Conservation (phyloP, 352 stramenopile genomes). For the Phytophthora cajani region DNA sequence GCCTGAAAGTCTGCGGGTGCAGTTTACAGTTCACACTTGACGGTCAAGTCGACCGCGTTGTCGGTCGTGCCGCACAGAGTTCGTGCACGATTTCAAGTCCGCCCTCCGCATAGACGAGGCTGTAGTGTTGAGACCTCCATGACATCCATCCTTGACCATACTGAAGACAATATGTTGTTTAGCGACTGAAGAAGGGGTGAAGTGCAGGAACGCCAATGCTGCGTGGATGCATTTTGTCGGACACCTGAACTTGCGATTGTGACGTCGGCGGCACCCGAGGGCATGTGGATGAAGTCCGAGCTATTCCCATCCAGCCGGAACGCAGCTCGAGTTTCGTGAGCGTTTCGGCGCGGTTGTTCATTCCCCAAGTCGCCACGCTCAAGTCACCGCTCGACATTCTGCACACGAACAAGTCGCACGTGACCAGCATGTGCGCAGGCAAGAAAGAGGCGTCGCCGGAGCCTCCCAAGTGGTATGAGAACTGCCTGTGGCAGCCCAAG, state of each 20-base stretch:
- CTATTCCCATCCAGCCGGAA: slow-evolving; percentile 22
- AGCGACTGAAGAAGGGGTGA: slow-evolving; percentile 21
- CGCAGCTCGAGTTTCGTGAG: slow-evolving; percentile 8
- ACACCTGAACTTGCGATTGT: slow-evolving; percentile 28
- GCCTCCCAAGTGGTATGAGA: slow-evolving; percentile 32
- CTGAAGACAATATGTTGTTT: slow-evolving; percentile 1
- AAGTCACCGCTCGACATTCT: not conserved
- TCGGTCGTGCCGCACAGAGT: slow-evolving; percentile 5
- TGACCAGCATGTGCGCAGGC: slow-evolving; percentile 18
- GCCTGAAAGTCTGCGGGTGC: no score
- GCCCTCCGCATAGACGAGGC: slow-evolving; percentile 25
- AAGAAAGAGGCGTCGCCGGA: slow-evolving; percentile 12
- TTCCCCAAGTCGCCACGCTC: slow-evolving; percentile 23
- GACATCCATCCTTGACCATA: slow-evolving; percentile 3
- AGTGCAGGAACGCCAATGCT: slow-evolving; percentile 19
- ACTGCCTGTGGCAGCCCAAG: slow-evolving; percentile 65
- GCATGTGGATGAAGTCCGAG: slow-evolving; percentile 36
- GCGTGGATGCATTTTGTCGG: slow-evolving; percentile 33
- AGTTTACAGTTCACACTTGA: no score
- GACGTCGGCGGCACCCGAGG: slow-evolving; percentile 7
- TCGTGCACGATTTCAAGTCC: slow-evolving; percentile 19
- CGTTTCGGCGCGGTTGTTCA: slow-evolving; percentile 8
- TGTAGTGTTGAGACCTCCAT: not conserved
- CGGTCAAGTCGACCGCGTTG: not conserved
- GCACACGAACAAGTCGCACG: slow-evolving; percentile 11